Evolutionary conservation across 2,329 filamentous ascomycete genomes (phyloP).

Genomic region (Claviceps capensis): DNA sequence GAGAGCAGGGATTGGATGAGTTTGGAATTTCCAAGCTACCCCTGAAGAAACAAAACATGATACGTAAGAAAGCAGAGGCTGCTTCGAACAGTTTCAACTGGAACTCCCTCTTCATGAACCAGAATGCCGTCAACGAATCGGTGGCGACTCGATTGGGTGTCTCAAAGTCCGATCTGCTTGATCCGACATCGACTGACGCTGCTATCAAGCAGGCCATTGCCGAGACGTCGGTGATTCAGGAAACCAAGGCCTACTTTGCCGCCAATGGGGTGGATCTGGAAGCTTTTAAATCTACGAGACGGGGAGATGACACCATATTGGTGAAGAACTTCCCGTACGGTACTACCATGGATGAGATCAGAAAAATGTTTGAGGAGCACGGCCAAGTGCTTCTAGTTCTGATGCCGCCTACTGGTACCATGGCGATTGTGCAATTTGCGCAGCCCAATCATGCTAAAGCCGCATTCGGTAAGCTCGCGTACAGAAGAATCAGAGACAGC

Average conservation of each 20-base stretch:
- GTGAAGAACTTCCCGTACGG: conserved; percentile 92
- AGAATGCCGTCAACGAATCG: conserved; percentile 86
- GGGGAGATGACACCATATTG: conserved; percentile 76
- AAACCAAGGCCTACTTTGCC: conserved; percentile 84
- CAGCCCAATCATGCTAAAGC: conserved; percentile 66
- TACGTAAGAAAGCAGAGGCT: conserved; percentile 73
- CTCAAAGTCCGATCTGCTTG: conserved; percentile 79
- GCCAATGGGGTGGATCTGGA: conserved; percentile 83
- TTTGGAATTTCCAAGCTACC: conserved; percentile 82
- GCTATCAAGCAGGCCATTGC: conserved; percentile 94
- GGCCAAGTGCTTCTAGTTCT: conserved; percentile 70
- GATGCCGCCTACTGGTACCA: conserved; percentile 86
- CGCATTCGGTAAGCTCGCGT: conserved; percentile 75
- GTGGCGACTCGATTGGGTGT: conserved; percentile 77
- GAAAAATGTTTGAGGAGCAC: conserved; percentile 71
- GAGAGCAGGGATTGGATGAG: conserved; percentile 71
- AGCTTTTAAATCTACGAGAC: conserved; percentile 72
- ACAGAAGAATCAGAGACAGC: conserved; percentile 81
- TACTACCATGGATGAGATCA: conserved; percentile 65
- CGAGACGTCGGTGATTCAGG: conserved; percentile 90
- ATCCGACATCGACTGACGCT: conserved; percentile 90
- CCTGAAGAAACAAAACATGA: conserved; percentile 84
- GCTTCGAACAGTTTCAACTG: conserved; percentile 76
- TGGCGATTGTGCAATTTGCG: conserved; percentile 82
- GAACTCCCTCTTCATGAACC: conserved; percentile 99